phyloP scores from a whole-genome alignment of 345 rosid genomes.

The Citrus inodora region DNA sequence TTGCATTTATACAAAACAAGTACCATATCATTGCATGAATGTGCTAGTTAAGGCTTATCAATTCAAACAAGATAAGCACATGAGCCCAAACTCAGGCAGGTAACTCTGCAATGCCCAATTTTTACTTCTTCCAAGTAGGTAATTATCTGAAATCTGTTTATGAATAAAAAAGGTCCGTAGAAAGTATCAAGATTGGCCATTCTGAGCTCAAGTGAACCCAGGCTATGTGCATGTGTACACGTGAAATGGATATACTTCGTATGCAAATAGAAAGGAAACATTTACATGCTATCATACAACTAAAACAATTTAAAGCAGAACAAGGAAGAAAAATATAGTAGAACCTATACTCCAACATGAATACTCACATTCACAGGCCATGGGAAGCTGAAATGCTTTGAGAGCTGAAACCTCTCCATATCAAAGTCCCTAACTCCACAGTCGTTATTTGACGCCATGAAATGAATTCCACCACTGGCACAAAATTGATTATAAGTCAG shows the following conservation, averaged over 20 bases:
- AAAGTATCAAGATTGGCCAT: too few relatives aligned
- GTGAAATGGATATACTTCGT: background rate
- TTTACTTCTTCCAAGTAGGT: background rate
- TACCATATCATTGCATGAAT: background rate
- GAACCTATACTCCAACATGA: background rate
- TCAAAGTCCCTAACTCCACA: slow-evolving; percentile 55
- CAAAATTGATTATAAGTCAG: slow-evolving; percentile 11
- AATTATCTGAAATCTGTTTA: background rate
- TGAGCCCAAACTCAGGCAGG: background rate
- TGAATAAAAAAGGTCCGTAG: too few relatives aligned
- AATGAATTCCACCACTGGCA: slow-evolving; percentile 49
- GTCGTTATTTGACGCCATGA: slow-evolving; percentile 59
- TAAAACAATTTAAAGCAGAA: background rate
- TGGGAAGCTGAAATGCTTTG: slow-evolving; percentile 41
- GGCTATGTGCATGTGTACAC: background rate
- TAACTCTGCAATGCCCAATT: background rate
- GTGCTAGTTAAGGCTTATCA: background rate
- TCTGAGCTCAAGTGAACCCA: background rate
- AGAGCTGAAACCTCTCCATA: slow-evolving; percentile 47
- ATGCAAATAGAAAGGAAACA: background rate
- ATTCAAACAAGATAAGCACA: background rate
- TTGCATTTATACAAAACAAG: background rate
- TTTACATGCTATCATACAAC: background rate
- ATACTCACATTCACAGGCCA: slow-evolving; percentile 61
- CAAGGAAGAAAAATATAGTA: background rate